These are phyloP conservation scores for Pythium scleroteichum DNA, from an alignment of 352 stramenopile genomes.

Conservation along the genomic window DNA sequence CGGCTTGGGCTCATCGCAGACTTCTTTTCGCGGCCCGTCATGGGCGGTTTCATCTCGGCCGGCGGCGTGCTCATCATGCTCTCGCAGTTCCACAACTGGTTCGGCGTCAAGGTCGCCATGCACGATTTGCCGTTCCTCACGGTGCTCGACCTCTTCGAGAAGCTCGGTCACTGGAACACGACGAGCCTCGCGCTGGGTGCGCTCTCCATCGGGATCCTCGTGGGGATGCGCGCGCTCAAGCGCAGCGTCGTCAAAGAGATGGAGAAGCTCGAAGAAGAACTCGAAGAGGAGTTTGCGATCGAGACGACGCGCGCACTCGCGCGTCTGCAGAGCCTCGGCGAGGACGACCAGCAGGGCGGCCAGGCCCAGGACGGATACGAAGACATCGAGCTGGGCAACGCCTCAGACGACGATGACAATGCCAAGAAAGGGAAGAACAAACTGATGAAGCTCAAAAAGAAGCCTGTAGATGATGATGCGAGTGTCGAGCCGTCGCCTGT, in stretches of 20 bases:
- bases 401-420: slow-evolving; percentile 7
- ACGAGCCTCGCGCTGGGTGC: slow-evolving; percentile 67
- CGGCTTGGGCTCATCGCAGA: slow-evolving; percentile 82
- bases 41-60: slow-evolving; percentile 90
- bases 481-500: slow-evolving; percentile 21
- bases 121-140: slow-evolving; percentile 62
- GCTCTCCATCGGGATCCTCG: slow-evolving; percentile 53
- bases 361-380: slow-evolving; percentile 20
- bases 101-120: slow-evolving; percentile 67
- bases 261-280: slow-evolving; percentile 32
- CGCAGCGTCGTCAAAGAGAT: slow-evolving; percentile 48
- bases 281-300: slow-evolving; percentile 48
- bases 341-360: slow-evolving; percentile 24
- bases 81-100: slow-evolving; percentile 86
- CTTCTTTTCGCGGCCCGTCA: slow-evolving; percentile 89
- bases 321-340: slow-evolving; percentile 24
- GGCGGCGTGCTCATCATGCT: slow-evolving; percentile 91
- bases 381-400: slow-evolving; percentile 26
- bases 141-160: slow-evolving; percentile 53
- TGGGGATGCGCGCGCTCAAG: slow-evolving; percentile 48
- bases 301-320: slow-evolving; percentile 42
- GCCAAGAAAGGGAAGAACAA: slow-evolving; percentile 18
- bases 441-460: slow-evolving; percentile 5
- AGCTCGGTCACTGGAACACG: slow-evolving; percentile 68
- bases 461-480: not conserved